A percentile compares a stretch with the other conserved stretches of the same genome.
These are phyloP conservation scores for Fusarium goolgardi DNA, from an alignment of 2,329 filamentous ascomycete species.

Conservation along the genomic window DNA sequence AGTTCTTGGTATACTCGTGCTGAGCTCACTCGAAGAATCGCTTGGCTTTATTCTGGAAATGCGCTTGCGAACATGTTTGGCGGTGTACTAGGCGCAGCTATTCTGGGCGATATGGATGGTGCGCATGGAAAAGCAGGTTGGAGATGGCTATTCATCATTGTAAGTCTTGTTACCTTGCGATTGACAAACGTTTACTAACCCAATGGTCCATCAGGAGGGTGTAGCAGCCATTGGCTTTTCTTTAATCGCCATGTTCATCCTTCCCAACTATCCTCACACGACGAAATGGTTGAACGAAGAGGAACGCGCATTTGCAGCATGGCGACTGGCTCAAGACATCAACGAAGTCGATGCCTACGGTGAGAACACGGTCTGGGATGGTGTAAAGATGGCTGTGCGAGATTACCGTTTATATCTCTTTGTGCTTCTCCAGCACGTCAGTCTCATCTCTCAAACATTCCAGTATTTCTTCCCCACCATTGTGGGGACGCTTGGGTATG, in stretches of 20 bases:
- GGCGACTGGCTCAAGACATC: slow-evolving; percentile 62
- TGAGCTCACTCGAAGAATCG: slow-evolving; percentile 68
- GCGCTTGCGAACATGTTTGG: slow-evolving; percentile 64
- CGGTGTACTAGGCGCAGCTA: slow-evolving; percentile 62
- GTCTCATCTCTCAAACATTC: slow-evolving; percentile 65
- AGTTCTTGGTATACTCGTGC: slow-evolving; percentile 58
- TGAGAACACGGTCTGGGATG: slow-evolving; percentile 55
- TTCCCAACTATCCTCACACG: slow-evolving; percentile 66
- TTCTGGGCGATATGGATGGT: slow-evolving; percentile 59
- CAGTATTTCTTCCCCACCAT: slow-evolving; percentile 75
- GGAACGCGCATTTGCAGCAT: slow-evolving; percentile 64
- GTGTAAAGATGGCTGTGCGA: slow-evolving; percentile 60
- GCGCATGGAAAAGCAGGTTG: slow-evolving; percentile 67
- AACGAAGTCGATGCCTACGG: slow-evolving; percentile 57
- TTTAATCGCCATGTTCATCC: slow-evolving; percentile 50
- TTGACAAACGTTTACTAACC: not conserved
- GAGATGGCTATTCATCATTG: slow-evolving; percentile 75
- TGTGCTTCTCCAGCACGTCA: slow-evolving; percentile 65
- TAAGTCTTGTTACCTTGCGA: slow-evolving; percentile 3
- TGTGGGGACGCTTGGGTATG: slow-evolving; percentile 69
- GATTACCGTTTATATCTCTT: slow-evolving; percentile 66
- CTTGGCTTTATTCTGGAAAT: slow-evolving; percentile 69
- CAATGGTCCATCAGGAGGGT: slow-evolving; percentile 46
- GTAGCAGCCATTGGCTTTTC: slow-evolving; percentile 56
- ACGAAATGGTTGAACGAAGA: slow-evolving; percentile 64